Evolutionary conservation across 306 rosid genomes (phyloP).

Genomic region (Sicyos edulis): DNA sequence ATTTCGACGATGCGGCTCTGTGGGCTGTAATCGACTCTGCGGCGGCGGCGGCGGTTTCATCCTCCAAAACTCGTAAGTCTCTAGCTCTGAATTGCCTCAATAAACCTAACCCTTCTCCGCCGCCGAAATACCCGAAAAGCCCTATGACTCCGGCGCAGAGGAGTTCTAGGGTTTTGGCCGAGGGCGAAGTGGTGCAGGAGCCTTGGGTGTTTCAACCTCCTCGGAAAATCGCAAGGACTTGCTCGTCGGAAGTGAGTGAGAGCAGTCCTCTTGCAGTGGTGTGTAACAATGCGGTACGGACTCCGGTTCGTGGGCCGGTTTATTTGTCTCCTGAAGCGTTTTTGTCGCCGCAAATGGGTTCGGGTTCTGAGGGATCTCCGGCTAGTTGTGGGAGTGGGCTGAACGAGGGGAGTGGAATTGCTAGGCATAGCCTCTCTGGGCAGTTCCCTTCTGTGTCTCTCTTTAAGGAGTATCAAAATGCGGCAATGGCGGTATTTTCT

Average conservation of each 20-base stretch:
- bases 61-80: conserved; percentile 40
- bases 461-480: conserved; percentile 82
- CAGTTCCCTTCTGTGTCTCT: conserved; percentile 76
- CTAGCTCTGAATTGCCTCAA: conserved; percentile 38
- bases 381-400: conserved; percentile 23
- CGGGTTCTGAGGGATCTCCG: conserved; percentile 41
- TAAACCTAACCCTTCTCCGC: conserved; percentile 42
- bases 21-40: conserved; percentile 95
- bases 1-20: conserved; percentile 76
- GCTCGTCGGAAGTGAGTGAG: conserved; percentile 31
- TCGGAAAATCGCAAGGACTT: conserved; percentile 44
- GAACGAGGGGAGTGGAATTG: conserved; percentile 35
- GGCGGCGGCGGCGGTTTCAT: conserved; percentile 68
- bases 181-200: conserved; percentile 60
- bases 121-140: conserved; percentile 28
- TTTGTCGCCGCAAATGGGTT: conserved; percentile 50
- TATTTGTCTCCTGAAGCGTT: conserved; percentile 45
- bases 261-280: conserved; percentile 52
- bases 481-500: conserved; percentile 79
- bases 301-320: conserved; percentile 32
- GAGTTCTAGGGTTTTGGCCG: conserved; percentile 26
- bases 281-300: conserved; percentile 39
- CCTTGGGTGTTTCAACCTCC: conserved; percentile 64
- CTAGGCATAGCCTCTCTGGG: conserved; percentile 58
- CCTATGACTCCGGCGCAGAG: conserved; percentile 26